Conservation (phyloP, 371 early-diverging fungal genomes). For the Haplosporangium sp. region DNA sequence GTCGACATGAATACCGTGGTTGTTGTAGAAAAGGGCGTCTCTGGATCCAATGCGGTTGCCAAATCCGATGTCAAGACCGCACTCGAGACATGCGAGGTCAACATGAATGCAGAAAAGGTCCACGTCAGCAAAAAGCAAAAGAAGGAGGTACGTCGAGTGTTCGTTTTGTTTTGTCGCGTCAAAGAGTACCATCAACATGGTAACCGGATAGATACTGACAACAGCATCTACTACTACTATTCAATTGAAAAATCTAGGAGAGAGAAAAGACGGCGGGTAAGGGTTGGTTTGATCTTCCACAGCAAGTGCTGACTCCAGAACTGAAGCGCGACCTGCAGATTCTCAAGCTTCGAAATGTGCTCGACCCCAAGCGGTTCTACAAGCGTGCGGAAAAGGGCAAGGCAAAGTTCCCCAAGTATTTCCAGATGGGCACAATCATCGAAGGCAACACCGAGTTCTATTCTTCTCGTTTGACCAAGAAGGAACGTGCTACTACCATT, state of each 20-base stretch:
- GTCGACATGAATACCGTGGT: conserved; percentile 40
- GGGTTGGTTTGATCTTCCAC: conserved; percentile 95
- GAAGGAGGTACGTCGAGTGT: conserved; percentile 27
- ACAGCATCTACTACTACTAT: no score
- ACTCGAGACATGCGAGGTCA: conserved; percentile 43
- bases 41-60: not conserved
- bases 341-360: conserved; percentile 85
- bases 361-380: conserved; percentile 95
- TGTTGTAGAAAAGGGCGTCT: conserved; percentile 20
- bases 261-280: conserved; percentile 76
- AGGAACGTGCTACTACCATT: conserved; percentile 86
- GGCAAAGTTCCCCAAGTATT: conserved; percentile 82
- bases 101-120: conserved; percentile 46
- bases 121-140: conserved; percentile 47
- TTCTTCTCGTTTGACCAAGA: conserved; percentile 82
- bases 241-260: no score
- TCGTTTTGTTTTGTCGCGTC: not conserved
- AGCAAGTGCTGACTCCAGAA: conserved; percentile 87
- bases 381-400: conserved; percentile 80
- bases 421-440: conserved; percentile 94
- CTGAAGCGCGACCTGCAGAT: conserved; percentile 90
- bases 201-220: no score
- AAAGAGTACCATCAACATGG: not conserved
- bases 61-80: conserved; percentile 12
- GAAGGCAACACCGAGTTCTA: conserved; percentile 92